A percentile compares a stretch with the other conserved stretches of the same genome.
Evolutionary conservation across 108 stramenopile genomes (phyloP).

Genomic region (Nitzschia putrida): DNA sequence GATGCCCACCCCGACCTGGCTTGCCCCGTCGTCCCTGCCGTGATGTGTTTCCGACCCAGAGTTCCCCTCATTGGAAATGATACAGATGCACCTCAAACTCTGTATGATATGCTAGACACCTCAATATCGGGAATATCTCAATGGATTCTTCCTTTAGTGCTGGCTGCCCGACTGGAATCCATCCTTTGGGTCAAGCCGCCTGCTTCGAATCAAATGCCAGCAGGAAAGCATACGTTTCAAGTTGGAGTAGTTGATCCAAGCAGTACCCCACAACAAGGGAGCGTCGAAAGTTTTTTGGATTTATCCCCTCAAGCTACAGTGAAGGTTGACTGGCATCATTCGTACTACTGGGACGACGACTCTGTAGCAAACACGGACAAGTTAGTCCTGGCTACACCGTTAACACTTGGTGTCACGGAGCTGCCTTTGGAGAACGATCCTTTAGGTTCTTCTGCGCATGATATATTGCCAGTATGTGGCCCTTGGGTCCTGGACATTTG

Average conservation of each 20-base stretch:
- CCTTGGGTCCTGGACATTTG: conserved; percentile 62
- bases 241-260: conserved; percentile 37
- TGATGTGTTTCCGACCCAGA: conserved; percentile 45
- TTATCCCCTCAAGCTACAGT: conserved; percentile 33
- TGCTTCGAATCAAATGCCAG: conserved; percentile 36
- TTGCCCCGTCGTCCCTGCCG: conserved; percentile 50
- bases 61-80: neutral
- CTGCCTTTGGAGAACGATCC: conserved; percentile 2
- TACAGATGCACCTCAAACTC: conserved; percentile 24
- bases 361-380: conserved; percentile 30
- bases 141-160: conserved; percentile 65
- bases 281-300: conserved; percentile 42
- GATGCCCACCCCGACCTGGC: conserved; percentile 73
- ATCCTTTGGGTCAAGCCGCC: conserved; percentile 53
- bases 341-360: conserved; percentile 61
- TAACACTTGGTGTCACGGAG: conserved; percentile 38
- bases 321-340: conserved; percentile 40
- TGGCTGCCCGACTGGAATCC: conserved; percentile 38
- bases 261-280: neutral
- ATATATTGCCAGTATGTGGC: neutral
- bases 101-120: conserved; percentile 58
- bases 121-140: conserved; percentile 58
- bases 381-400: conserved; percentile 32
- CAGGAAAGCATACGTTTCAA: conserved; percentile 36
- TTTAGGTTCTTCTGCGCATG: neutral